phyloP scores from a whole-genome alignment of 805 yeast species.

The Pichia ethanolica region DNA sequence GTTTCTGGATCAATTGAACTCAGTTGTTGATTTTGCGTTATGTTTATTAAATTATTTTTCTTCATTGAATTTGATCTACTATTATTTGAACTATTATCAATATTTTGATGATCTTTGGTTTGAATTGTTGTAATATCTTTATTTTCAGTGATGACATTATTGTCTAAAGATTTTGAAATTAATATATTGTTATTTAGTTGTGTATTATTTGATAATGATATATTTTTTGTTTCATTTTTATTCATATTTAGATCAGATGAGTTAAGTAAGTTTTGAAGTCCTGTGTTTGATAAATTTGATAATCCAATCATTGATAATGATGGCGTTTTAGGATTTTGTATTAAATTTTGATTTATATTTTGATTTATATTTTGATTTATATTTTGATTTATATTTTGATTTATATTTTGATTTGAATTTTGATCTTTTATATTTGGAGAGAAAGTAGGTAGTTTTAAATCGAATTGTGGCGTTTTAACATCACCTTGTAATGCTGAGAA shows the following conservation, averaged over 20 bases:
- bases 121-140: too few species aligned
- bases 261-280: slow-evolving; percentile 3
- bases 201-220: background rate
- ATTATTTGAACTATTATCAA: too few species aligned
- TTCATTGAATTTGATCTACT: too few species aligned
- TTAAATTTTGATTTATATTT: too few species aligned
- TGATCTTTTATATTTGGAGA: background rate
- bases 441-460: slow-evolving; percentile 3
- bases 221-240: background rate
- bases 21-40: background rate
- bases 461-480: slow-evolving; percentile 3
- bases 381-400: background rate
- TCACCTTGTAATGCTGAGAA: slow-evolving; percentile 1
- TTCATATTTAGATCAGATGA: background rate
- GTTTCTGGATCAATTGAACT: slow-evolving; percentile 1
- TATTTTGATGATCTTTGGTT: too few species aligned
- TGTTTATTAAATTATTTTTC: background rate
- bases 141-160: too few species aligned
- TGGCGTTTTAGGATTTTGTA: background rate
- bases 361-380: background rate
- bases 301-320: slow-evolving; percentile 1
- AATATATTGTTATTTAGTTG: too few species aligned
- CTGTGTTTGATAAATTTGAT: slow-evolving; percentile 2
- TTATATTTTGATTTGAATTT: background rate
- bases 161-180: too few species aligned